These are phyloP conservation scores for Thalassiosira livingstoniorum DNA, from an alignment of 352 stramenopile species.

Conservation along the genomic window DNA sequence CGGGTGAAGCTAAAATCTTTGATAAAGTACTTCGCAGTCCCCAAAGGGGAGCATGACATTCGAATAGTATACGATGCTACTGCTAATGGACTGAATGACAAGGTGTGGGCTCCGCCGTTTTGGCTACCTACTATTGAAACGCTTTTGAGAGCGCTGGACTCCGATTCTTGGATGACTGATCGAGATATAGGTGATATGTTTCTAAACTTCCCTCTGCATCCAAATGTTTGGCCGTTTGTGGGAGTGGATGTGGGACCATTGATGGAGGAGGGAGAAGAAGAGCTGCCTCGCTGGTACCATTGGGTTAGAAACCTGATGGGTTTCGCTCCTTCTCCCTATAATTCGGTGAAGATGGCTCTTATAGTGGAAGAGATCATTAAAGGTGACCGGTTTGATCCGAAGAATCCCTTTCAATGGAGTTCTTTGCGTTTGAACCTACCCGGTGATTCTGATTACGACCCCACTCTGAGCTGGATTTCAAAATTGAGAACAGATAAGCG, in stretches of 20 bases:
- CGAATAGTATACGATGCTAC: slow-evolving; percentile 74
- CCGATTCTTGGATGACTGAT: slow-evolving; percentile 50
- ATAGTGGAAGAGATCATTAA: slow-evolving; percentile 43
- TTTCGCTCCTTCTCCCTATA: slow-evolving; percentile 54
- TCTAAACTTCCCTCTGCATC: slow-evolving; percentile 70
- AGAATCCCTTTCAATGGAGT: slow-evolving; percentile 63
- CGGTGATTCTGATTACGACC: slow-evolving; percentile 49
- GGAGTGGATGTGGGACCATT: slow-evolving; percentile 11
- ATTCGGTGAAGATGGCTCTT: slow-evolving; percentile 32
- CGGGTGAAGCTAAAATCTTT: slow-evolving; percentile 34
- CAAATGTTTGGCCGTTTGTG: slow-evolving; percentile 11
- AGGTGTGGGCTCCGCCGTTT: slow-evolving; percentile 68
- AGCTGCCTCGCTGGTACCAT: slow-evolving; percentile 17
- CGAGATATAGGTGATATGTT: slow-evolving; percentile 74
- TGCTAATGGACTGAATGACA: slow-evolving; percentile 61
- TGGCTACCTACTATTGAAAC: slow-evolving; percentile 61
- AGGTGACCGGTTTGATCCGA: slow-evolving; percentile 34
- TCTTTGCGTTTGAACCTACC: slow-evolving; percentile 62
- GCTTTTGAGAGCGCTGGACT: slow-evolving; percentile 40
- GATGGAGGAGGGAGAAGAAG: no score
- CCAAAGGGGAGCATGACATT: slow-evolving; percentile 67
- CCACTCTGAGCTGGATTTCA: slow-evolving; percentile 45
- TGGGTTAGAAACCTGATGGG: slow-evolving; percentile 65
- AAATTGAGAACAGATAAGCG: slow-evolving; percentile 32
- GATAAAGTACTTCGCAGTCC: slow-evolving; percentile 66